phyloP scores from a whole-genome alignment of 495 filamentous ascomycete species.

The Aspergillus sclerotioniger region DNA sequence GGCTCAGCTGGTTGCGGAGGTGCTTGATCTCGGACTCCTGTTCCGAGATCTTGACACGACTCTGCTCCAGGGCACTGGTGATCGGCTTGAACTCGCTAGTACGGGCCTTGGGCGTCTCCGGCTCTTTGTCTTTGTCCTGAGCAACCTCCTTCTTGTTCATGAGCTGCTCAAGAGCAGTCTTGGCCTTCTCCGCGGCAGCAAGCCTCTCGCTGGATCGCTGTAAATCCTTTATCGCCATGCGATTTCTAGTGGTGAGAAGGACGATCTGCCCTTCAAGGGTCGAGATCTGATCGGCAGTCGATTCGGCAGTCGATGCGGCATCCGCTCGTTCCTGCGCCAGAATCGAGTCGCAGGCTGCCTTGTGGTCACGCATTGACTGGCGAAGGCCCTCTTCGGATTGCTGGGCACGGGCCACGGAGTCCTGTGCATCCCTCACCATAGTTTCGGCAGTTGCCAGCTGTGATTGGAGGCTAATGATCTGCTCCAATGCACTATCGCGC shows the following conservation, averaged over 20 bases:
- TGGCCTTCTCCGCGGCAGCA: not conserved
- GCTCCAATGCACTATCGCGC: slow-evolving; percentile 6
- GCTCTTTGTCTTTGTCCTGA: slow-evolving; percentile 5
- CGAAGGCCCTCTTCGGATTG: not conserved
- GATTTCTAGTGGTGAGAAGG: slow-evolving; percentile 4
- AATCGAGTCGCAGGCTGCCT: slow-evolving; percentile 7
- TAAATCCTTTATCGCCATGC: slow-evolving; percentile 15
- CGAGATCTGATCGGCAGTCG: not conserved
- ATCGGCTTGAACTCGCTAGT: slow-evolving; percentile 9
- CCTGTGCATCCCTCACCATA: not conserved
- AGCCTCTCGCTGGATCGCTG: slow-evolving; percentile 11
- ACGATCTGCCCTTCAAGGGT: slow-evolving; percentile 2
- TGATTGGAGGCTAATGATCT: no score
- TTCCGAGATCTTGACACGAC: slow-evolving; percentile 6
- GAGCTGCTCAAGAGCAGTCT: slow-evolving; percentile 11
- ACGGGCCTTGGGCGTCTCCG: slow-evolving; percentile 12
- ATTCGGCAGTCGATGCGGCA: no score
- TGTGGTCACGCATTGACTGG: slow-evolving; percentile 10
- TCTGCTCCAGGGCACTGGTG: slow-evolving; percentile 14
- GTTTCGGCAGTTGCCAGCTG: no score
- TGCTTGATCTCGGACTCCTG: slow-evolving; percentile 9
- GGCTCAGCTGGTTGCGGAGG: slow-evolving; percentile 5
- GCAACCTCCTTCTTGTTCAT: slow-evolving; percentile 8
- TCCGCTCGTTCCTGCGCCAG: slow-evolving; percentile 6
- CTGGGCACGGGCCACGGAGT: not conserved